phyloP scores from a whole-genome alignment of 1,284 basidiomycete species.

The Golubevia sp. region DNA sequence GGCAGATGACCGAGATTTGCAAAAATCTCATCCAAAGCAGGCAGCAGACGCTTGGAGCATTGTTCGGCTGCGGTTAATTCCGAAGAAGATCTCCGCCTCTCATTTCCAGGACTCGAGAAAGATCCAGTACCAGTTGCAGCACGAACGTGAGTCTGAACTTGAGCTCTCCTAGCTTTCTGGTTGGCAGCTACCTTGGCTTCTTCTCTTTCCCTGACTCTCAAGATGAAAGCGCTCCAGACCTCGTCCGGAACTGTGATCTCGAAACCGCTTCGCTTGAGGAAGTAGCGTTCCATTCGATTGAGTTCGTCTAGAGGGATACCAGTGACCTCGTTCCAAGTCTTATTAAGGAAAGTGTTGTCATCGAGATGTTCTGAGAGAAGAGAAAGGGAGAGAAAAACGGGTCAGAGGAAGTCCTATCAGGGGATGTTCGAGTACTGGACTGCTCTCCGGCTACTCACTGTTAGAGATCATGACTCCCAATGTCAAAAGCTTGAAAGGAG shows the following conservation, averaged over 20 bases:
- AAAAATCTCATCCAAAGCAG: constrained; percentile 37
- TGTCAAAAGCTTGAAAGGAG: constrained; percentile 56
- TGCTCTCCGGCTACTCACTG: constrained; percentile 15
- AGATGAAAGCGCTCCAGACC: constrained; percentile 46
- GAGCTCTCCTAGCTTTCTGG: neutral
- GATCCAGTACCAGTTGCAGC: neutral
- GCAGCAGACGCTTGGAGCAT: constrained; percentile 25
- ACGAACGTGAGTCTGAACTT: neutral
- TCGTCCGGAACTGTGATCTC: constrained; percentile 46
- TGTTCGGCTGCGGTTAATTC: constrained; percentile 28
- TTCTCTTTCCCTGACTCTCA: constrained; percentile 32
- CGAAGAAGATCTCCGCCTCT: neutral
- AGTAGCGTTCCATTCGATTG: constrained; percentile 55
- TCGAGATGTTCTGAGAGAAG: constrained; percentile 39
- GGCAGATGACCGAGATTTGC: constrained; percentile 26
- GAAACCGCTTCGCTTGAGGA: constrained; percentile 48
- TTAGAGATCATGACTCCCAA: constrained; percentile 59
- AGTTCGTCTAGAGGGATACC: constrained; percentile 55
- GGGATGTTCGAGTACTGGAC: no score
- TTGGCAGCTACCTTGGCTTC: constrained; percentile 4
- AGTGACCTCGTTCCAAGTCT: constrained; percentile 60
- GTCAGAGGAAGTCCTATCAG: no score
- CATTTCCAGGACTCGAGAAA: neutral
- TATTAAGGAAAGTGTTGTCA: constrained; percentile 60
- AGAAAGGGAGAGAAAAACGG: no score